Percentiles rank a stretch among this genome's conserved stretches.
These are phyloP conservation scores for Pseudogymnoascus sp. DNA, from an alignment of 2,329 filamentous ascomycete genomes.

Conservation along the genomic window DNA sequence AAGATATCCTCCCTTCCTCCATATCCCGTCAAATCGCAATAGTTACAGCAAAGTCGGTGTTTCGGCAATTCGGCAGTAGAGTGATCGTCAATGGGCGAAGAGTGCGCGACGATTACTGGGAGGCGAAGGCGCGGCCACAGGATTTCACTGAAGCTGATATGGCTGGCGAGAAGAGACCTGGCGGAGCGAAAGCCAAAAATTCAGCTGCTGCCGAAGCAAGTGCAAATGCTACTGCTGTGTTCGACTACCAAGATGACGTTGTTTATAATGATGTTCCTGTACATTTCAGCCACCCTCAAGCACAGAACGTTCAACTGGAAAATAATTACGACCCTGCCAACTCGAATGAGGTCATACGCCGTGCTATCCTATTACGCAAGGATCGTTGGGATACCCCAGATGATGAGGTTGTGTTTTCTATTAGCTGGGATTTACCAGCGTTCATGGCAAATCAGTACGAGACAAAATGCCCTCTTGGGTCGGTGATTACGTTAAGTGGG, in stretches of 20 bases:
- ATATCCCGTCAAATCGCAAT: constrained; percentile 97
- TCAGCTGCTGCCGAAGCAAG: constrained; percentile 61
- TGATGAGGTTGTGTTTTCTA: no score
- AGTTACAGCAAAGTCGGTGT: constrained; percentile 96
- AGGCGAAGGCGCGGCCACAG: constrained; percentile 92
- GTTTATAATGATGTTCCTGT: constrained; percentile 72
- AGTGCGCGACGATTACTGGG: constrained; percentile 98
- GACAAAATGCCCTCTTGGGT: no score
- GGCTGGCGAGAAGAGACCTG: constrained; percentile 91
- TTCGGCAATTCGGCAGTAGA: constrained; percentile 92
- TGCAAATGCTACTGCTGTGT: constrained; percentile 47
- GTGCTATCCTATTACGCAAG: no score
- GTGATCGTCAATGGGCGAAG: constrained; percentile 84
- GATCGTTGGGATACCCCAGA: no score
- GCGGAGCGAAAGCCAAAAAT: constrained; percentile 80
- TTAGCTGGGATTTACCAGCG: no score
- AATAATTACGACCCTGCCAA: no score
- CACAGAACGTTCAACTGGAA: constrained; percentile 62
- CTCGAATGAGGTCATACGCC: no score
- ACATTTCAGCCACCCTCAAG: constrained; percentile 55
- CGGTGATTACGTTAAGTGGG: no score
- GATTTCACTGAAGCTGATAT: constrained; percentile 96
- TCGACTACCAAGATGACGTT: constrained; percentile 69
- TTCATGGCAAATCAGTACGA: no score
- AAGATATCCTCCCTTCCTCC: constrained; percentile 94